Evolutionary conservation across 2,329 filamentous ascomycete genomes (phyloP), one percentile per base, ranked within the genome.

Genomic region (Furcasterigmium sp.): DNA sequence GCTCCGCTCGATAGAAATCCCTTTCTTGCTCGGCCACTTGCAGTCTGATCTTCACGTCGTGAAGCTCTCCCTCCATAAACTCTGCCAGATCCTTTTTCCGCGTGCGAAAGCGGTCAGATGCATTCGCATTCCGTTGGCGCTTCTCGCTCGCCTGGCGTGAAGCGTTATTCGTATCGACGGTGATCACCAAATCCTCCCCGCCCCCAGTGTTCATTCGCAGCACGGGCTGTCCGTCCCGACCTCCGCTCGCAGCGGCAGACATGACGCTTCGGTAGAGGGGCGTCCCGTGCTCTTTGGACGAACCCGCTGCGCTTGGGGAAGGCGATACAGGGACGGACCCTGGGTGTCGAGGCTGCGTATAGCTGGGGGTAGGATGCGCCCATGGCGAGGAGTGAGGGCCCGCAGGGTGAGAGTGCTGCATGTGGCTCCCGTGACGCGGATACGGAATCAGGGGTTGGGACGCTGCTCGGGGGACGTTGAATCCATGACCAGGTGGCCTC

Each of bases 71-170:
- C 56, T 88, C 83, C 42, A 91, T 69, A 14, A 79, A 78, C 45
- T 84, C 84, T 59, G 89, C 84, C 53, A 78, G 79, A 59, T 91
- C 87, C 65, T 94, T 94, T 57, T 89, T 82, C 46, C 90, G 78
- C 56, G 83, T 80, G 43, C 89, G 78, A 51, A 94, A 93, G 46
- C 89, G 77, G 38, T 87, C 87, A 44, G 88, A 94, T 6, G 89
- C 89, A 38, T 86, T 86, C 32, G 89, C 89, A 56, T 95, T 95
- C 41, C 88, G 79, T 60, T 85, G 84, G 44, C 89, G 76, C 65
- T 93, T 95, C 62, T 94, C 87, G 56, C 93, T 87, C 30, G 87
- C 86, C 54, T 87, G 81, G 52, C 83, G 84, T 11, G 89, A 94
- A 11, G 85, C 89, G 54, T 88, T 85, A 52, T 88, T 85, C 35